phyloP scores from a whole-genome alignment of 208 protist genomes.

The Leishmania aethiopica region DNA sequence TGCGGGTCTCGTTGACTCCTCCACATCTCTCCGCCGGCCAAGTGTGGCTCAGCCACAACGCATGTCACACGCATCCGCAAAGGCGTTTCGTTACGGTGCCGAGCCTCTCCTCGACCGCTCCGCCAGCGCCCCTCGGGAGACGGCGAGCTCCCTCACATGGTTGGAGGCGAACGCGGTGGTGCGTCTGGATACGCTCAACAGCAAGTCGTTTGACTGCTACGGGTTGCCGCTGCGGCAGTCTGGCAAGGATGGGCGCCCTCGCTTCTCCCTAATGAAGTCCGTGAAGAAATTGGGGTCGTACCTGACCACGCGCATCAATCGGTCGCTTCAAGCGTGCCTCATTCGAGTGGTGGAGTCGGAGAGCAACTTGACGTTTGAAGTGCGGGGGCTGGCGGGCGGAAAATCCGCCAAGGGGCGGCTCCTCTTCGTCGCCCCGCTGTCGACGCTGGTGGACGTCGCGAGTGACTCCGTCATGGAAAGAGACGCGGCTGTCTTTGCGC shows the following conservation, averaged over 20 bases:
- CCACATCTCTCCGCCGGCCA: background rate
- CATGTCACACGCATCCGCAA: background rate
- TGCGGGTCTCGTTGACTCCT: background rate
- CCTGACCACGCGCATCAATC: slow-evolving; percentile 45
- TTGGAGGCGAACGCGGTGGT: slow-evolving; percentile 46
- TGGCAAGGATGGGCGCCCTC: slow-evolving; percentile 1
- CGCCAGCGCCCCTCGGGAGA: background rate
- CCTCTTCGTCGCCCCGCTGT: slow-evolving; percentile 35
- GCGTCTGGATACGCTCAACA: slow-evolving; percentile 33
- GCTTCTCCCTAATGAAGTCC: slow-evolving; percentile 32
- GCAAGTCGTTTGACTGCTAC: slow-evolving; percentile 46
- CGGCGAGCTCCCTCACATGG: slow-evolving; percentile 9
- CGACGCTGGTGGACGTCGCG: slow-evolving; percentile 49
- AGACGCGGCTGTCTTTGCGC: slow-evolving; percentile 48
- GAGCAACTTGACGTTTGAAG: slow-evolving; percentile 47
- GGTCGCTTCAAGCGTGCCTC: slow-evolving; percentile 52
- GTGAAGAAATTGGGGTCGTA: slow-evolving; percentile 41
- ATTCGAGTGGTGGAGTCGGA: slow-evolving; percentile 35
- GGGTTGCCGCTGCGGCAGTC: slow-evolving; percentile 29
- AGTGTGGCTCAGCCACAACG: background rate
- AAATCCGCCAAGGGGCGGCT: slow-evolving; percentile 10
- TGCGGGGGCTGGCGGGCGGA: slow-evolving; percentile 19
- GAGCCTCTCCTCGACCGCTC: background rate
- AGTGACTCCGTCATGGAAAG: slow-evolving; percentile 49
- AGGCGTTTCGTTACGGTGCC: background rate